Percentiles rank a stretch among this genome's conserved stretches.
Evolutionary conservation across 2,329 filamentous ascomycete genomes (phyloP).

Genomic region (Xylaria sp.): DNA sequence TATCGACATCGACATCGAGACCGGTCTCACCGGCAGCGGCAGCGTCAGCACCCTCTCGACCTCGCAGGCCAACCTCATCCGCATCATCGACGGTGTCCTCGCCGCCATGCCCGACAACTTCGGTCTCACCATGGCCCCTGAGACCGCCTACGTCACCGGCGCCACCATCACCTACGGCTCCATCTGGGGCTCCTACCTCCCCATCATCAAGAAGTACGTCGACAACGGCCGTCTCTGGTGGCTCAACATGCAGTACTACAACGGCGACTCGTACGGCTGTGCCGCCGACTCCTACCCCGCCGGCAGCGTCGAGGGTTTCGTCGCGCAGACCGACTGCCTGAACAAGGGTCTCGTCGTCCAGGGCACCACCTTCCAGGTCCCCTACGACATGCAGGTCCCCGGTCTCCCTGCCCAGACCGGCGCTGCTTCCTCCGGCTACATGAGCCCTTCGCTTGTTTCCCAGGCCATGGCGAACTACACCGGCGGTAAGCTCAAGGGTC

Average conservation of each 20-base stretch:
- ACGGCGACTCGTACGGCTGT: conserved; percentile 36
- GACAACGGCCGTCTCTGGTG: conserved; percentile 36
- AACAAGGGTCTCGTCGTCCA: conserved; percentile 31
- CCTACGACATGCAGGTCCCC: conserved; percentile 34
- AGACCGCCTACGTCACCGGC: conserved; percentile 35
- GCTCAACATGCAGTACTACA: conserved; percentile 37
- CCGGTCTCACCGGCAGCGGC: conserved; percentile 31
- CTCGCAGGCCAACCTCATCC: conserved; percentile 33
- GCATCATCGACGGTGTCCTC: conserved; percentile 35
- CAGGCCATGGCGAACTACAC: conserved; percentile 31
- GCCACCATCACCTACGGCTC: conserved; percentile 31
- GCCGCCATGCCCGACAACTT: conserved; percentile 50
- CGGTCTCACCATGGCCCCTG: conserved; percentile 48
- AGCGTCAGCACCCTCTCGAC: conserved; percentile 30
- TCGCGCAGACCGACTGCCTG: conserved; percentile 35
- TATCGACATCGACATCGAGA: conserved; percentile 35
- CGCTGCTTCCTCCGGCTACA: conserved; percentile 33
- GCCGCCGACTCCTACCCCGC: conserved; percentile 31
- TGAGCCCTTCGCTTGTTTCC: conserved; percentile 28
- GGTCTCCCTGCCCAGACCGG: conserved; percentile 34
- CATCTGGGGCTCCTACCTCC: conserved; percentile 35
- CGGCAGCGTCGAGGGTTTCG: conserved; percentile 32
- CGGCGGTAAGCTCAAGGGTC: conserved; percentile 30
- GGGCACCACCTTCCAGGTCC: conserved; percentile 32
- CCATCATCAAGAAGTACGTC: conserved; percentile 36